Conservation (phyloP, 495 filamentous ascomycete species). For the Lophiostoma macrostomum region DNA sequence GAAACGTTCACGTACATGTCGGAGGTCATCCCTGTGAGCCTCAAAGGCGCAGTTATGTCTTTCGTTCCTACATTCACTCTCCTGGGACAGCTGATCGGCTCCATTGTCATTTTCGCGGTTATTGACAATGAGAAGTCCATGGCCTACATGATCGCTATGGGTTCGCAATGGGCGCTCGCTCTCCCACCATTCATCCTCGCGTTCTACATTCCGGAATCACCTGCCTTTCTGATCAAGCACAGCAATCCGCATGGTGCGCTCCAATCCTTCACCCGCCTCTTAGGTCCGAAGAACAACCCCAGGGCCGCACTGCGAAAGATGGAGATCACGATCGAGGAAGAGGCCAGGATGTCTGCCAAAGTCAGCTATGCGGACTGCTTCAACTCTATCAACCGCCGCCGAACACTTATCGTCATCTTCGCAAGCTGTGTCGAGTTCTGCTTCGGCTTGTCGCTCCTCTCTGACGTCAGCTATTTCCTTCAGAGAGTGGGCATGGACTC, state of each 20-base stretch:
- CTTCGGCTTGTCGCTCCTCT: conserved; percentile 18
- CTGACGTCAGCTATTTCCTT: conserved; percentile 13
- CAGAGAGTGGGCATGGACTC: conserved; percentile 7
- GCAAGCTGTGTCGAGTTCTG: conserved; percentile 4
- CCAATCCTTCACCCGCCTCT: conserved; percentile 10
- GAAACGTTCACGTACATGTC: conserved; percentile 20
- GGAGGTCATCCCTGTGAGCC: conserved; percentile 8
- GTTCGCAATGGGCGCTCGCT: conserved; percentile 5
- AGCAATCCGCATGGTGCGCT: conserved; percentile 4
- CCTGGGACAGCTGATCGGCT: conserved; percentile 17
- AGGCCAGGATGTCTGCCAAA: conserved; percentile 2
- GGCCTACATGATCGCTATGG: conserved; percentile 16
- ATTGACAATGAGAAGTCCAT: background rate
- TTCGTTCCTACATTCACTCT: conserved; percentile 19
- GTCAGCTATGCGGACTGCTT: conserved; percentile 20
- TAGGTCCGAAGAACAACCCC: conserved; percentile 13
- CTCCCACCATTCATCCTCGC: conserved; percentile 2
- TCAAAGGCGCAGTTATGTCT: conserved; percentile 9
- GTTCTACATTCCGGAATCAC: conserved; percentile 15
- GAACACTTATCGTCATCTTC: conserved; percentile 14
- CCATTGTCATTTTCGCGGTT: conserved; percentile 5
- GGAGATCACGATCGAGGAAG: conserved; percentile 3
- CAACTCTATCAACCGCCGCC: conserved; percentile 10
- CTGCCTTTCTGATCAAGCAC: conserved; percentile 11
- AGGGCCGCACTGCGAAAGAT: background rate